Base-by-base conservation (phyloP, 768 basidiomycete genomes). In the Amanita thiersii region DNA sequence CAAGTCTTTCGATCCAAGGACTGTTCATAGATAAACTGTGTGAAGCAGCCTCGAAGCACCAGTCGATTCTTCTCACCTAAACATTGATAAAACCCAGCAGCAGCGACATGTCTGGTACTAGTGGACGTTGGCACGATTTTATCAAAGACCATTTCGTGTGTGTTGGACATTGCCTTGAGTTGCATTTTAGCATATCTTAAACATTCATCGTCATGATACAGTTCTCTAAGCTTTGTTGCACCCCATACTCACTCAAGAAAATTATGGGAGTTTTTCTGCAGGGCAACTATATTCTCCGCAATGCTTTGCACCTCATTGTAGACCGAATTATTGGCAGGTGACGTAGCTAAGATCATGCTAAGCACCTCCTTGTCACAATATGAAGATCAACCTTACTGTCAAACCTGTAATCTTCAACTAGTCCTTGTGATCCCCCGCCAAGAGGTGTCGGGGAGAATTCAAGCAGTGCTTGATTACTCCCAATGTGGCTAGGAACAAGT, bases 21-120 rank as follows among this genome's bases (percentile, higher is more conserved):
- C 88, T 91, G 48, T 28, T 33, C n/a, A n/a, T n/a, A n/a, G n/a
- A n/a, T n/a, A n/a, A n/a, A n/a, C n/a, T n/a, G n/a, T n/a, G n/a
- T n/a, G n/a, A n/a, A n/a, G n/a, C n/a, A n/a, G 43, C 29, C 42
- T 32, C 25, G 23, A 32, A 41, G 15, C 17, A 11, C 50, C 60
- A 25, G 17, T 21, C 41, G 43, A 18, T 23, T 11, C 39, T 37
- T 41, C 28, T 40, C 45, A 88, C 88, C 86, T 31, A 91, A 69
- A 55, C 86, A 88, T 50, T 91, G 86, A 57, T 91, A 87, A 56
- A 91, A 81, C 3, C 79, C 88, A 11, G 83, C 76, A 6, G 87
- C 79, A 7, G 85, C 88, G 26, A 90, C 82, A 53, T 80, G 85
- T 7, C 75, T 69, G 3, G 81, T 85, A 50, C 81, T 86, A 1